Evolutionary conservation across 768 basidiomycete species (phyloP), one percentile per base, ranked within the genome.

Genomic region (Nevesoporus exiguus): DNA sequence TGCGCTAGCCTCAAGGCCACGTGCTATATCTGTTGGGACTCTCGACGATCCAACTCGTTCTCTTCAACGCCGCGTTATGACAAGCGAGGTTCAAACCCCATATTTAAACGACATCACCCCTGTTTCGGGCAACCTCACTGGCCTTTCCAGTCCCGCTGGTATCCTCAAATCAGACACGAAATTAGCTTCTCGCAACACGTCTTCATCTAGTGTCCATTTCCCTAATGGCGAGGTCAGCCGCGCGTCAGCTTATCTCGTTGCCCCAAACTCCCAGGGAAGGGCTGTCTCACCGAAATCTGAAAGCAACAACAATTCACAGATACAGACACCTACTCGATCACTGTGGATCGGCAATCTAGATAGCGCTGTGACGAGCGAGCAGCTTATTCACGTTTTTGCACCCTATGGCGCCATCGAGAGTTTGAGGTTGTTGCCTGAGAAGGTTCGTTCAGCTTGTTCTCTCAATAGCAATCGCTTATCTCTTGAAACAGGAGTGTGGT

Each of bases 321-420:
- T 86, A 50, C 95, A 98, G 73, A 88, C 92, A 37, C 96, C 97
- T 33, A 96, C 96, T 11, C 86, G 97, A 47, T 95, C 93, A 31
- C 77, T 99, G 27, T 99, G 97, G 96, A 97, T 99, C 66, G 97
- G 97, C 46, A 98, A 98, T 72, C 77, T 99, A 47, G 97, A 98
- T 71, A 91, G 90, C 61, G 89, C 88, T 50, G 91, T 96, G 51
- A 93, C 93, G 2, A 91, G 92, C 63, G 92, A 95, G 67, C 92
- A 97, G 66, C 84, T 99, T 51, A 91, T 97, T 52, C 87, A 90
- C 60, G 92, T 97, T 25, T 99, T 99, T 72, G 90, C 93, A 25
- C 89, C 90, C 0, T 99, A 99, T 67, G 97, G 97, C 51, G 90
- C 94, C 31, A 98, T 99, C 61, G 97, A 99, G 74, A 94, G 91